A percentile compares a stretch with the other conserved stretches of the same genome.
These are phyloP conservation scores for Suhomyces yuchorum DNA, from an alignment of 1,139 yeast species.

Conservation along the genomic window DNA sequence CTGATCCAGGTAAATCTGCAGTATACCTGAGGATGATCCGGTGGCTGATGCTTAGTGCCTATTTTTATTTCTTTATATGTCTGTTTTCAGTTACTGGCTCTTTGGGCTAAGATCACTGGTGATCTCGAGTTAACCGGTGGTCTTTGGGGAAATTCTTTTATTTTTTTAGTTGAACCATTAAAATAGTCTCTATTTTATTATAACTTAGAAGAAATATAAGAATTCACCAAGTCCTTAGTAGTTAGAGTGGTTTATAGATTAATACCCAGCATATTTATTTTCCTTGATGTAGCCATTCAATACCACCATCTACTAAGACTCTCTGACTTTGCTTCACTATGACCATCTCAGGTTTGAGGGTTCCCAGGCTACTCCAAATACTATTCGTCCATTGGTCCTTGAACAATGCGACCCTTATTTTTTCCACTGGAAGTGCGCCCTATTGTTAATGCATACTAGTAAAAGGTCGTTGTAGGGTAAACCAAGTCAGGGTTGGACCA, in stretches of 20 bases:
- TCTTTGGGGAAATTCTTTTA: conserved; percentile 5
- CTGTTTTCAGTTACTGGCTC: conserved; percentile 13
- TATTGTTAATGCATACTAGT: too few relatives aligned
- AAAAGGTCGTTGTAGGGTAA: too few relatives aligned
- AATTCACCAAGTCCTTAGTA: conserved; percentile 3
- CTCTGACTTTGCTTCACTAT: too few relatives aligned
- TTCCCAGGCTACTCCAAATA: too few relatives aligned
- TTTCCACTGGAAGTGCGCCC: too few relatives aligned
- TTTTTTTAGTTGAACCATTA: conserved; percentile 10
- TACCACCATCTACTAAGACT: too few relatives aligned
- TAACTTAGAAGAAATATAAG: conserved; percentile 13
- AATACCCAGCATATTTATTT: conserved; percentile 3
- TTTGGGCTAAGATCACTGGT: conserved; percentile 3
- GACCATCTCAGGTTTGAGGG: too few relatives aligned
- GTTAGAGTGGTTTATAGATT: conserved; percentile 5
- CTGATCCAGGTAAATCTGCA: conserved; percentile 4
- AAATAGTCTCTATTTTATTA: conserved; percentile 8
- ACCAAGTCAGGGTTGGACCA: too few relatives aligned
- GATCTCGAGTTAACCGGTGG: conserved; percentile 9
- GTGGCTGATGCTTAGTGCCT: conserved; percentile 2
- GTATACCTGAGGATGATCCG: neutral
- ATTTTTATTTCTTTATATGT: conserved; percentile 12
- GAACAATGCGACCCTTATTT: too few relatives aligned
- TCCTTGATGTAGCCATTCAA: neutral
- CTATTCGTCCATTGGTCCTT: too few relatives aligned